Evolutionary conservation across 345 rosid genomes (phyloP).

Genomic region (Garcia nutans): DNA sequence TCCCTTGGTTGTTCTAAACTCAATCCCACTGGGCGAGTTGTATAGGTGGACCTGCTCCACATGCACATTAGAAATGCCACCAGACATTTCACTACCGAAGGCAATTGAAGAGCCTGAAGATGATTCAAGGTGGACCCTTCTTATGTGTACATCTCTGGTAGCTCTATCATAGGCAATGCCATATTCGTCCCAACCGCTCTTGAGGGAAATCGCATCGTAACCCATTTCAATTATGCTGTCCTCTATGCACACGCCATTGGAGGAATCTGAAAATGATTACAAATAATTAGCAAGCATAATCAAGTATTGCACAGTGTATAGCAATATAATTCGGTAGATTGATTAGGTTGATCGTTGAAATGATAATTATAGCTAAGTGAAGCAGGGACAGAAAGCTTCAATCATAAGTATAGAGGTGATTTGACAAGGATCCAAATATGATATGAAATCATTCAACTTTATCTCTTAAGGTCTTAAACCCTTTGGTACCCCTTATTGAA

Average conservation of each 20-base stretch:
- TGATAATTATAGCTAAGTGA: neutral
- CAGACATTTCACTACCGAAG: slow-evolving; percentile 98
- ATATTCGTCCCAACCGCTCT: slow-evolving; percentile 97
- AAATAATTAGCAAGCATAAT: neutral
- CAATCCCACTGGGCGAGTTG: slow-evolving; percentile 58
- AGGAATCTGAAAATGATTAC: slow-evolving; percentile 62
- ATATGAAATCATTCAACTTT: neutral
- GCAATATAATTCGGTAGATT: neutral
- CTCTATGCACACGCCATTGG: slow-evolving; percentile 78
- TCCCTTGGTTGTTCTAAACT: slow-evolving; percentile 71
- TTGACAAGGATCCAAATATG: neutral
- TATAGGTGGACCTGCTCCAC: slow-evolving; percentile 48
- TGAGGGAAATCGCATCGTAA: slow-evolving; percentile 69
- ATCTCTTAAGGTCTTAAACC: neutral
- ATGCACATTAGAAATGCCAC: slow-evolving; percentile 69
- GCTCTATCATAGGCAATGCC: slow-evolving; percentile 73
- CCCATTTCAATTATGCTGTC: slow-evolving; percentile 70
- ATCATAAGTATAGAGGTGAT: neutral
- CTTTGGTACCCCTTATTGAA: neutral
- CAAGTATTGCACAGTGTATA: neutral
- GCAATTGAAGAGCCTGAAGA: slow-evolving; percentile 71
- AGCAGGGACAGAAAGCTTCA: neutral
- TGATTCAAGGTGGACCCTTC: slow-evolving; percentile 64
- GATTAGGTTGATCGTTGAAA: neutral
- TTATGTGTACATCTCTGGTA: slow-evolving; percentile 55